Base-by-base conservation (phyloP, 2,329 filamentous ascomycete species). In the Hortaea werneckii region DNA sequence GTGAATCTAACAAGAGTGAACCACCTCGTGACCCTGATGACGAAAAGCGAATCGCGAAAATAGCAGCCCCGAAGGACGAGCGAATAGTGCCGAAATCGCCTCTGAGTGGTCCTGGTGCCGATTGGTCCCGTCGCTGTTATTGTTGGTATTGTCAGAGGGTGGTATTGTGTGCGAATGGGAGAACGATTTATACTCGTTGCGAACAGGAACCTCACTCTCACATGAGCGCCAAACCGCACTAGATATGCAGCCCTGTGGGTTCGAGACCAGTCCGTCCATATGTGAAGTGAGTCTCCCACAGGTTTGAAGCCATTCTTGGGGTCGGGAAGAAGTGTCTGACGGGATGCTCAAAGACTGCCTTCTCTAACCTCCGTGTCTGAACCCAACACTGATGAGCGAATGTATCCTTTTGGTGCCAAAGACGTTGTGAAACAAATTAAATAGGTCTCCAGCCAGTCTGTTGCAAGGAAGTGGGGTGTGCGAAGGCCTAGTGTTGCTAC, bases 21-120 rank as follows among this genome's bases (percentile, higher is more conserved):
- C 43, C 43, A 30, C 27, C 43, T 43, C 45, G 40, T n/a, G 26
- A 47, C 43, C 40, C 45, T 47, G 43, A 43, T 47, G 40, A 39
- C 11, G 30, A 41, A 46, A 10, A 42, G 40, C 39, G 42, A 34
- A 41, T 27, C 20, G 20, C 20, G 20, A 20, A 20, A 20, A 10
- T 11, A 10, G 13, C 40, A 41, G 29, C 12, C 13, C 40, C 12
- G 40, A 29, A 41, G 10, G 13, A 30, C 32, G 32, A 9, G n/a
- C 9, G 9, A 35, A 35, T 35, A 35, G 32, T 35, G 28, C 28
- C 37, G 9, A 27, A 41, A 45, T 45, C 20, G 30, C 32, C 11
- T 28, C 40, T 26, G 9, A 29, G 26, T 42, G 28, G 40, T 42
- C 28, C 27, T 32, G 40, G 10, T 32, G 20, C 20, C 20, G 20